Evolutionary conservation across 768 basidiomycete genomes (phyloP).

Genomic region (Coprinopsis sp.): DNA sequence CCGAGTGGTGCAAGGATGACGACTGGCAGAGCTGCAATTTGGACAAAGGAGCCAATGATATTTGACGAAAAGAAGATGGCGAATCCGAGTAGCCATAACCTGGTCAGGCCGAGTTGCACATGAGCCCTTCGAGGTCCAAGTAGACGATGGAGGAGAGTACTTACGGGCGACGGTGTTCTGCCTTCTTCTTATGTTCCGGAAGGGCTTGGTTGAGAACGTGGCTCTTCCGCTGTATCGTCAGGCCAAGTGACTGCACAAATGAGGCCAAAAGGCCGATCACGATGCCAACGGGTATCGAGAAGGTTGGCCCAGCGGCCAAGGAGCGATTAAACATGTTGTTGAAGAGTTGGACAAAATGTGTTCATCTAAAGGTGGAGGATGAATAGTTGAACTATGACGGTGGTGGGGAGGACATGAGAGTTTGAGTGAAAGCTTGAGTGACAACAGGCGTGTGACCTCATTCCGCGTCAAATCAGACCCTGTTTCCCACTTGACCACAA

Average conservation of each 20-base stretch:
- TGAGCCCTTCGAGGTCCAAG: conserved; percentile 1
- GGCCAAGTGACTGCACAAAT: conserved; percentile 84
- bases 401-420: too few species aligned
- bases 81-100: conserved; percentile 86
- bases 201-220: conserved; percentile 79
- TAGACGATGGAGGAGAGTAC: conserved; percentile 20
- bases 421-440: too few species aligned
- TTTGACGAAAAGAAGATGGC: conserved; percentile 85
- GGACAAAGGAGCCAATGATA: conserved; percentile 81
- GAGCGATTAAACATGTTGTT: too few species aligned
- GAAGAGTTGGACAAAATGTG: too few species aligned
- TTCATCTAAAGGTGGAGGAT: too few species aligned
- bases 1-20: conserved; percentile 93
- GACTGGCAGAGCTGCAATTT: conserved; percentile 90
- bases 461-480: too few species aligned
- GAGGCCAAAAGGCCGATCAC: conserved; percentile 72
- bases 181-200: conserved; percentile 56
- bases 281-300: conserved; percentile 50
- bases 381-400: too few species aligned
- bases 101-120: conserved; percentile 23
- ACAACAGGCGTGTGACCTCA: too few species aligned
- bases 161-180: conserved; percentile 79
- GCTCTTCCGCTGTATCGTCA: conserved; percentile 91
- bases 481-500: too few species aligned
- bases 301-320: too few species aligned